These are phyloP conservation scores for Dothistroma septosporum DNA, from an alignment of 2,329 filamentous ascomycete genomes.

Conservation along the genomic window DNA sequence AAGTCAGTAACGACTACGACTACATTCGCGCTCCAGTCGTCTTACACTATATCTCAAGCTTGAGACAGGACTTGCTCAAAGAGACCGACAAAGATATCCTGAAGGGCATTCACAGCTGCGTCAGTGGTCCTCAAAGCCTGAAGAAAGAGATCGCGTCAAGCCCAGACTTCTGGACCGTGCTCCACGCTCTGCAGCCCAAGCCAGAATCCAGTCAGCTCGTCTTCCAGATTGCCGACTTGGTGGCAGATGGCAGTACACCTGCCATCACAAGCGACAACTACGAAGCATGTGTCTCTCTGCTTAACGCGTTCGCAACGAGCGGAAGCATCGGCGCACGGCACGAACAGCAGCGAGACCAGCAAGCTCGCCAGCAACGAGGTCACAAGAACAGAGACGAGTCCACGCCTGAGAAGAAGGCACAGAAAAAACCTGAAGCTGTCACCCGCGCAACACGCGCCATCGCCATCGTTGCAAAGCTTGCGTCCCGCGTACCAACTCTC, in stretches of 20 bases:
- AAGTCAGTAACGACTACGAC: slow-evolving; percentile 82
- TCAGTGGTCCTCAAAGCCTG: slow-evolving; percentile 68
- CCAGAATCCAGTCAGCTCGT: slow-evolving; percentile 70
- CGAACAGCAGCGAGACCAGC: slow-evolving; percentile 51
- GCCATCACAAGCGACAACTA: slow-evolving; percentile 95
- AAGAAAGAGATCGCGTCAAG: slow-evolving; percentile 93
- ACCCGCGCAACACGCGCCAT: slow-evolving; percentile 76
- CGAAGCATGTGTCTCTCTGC: slow-evolving; percentile 74
- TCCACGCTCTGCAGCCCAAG: slow-evolving; percentile 62
- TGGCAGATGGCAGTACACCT: slow-evolving; percentile 63
- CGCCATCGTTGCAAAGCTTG: slow-evolving; percentile 75
- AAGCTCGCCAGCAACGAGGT: slow-evolving; percentile 37
- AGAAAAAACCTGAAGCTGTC: slow-evolving; percentile 67
- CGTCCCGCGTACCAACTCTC: slow-evolving; percentile 72
- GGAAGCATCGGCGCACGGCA: slow-evolving; percentile 67
- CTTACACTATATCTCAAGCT: slow-evolving; percentile 83
- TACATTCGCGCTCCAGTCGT: slow-evolving; percentile 89
- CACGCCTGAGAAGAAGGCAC: slow-evolving; percentile 22
- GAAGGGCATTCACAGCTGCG: slow-evolving; percentile 74
- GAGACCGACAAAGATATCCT: slow-evolving; percentile 72
- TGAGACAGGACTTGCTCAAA: slow-evolving; percentile 71
- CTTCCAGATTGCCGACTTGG: slow-evolving; percentile 79
- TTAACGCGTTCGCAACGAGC: slow-evolving; percentile 85
- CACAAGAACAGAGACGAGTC: slow-evolving; percentile 22
- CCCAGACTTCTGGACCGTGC: slow-evolving; percentile 92